Conservation (phyloP, 1,284 basidiomycete species). For the Cutaneotrichosporon cutaneum region DNA sequence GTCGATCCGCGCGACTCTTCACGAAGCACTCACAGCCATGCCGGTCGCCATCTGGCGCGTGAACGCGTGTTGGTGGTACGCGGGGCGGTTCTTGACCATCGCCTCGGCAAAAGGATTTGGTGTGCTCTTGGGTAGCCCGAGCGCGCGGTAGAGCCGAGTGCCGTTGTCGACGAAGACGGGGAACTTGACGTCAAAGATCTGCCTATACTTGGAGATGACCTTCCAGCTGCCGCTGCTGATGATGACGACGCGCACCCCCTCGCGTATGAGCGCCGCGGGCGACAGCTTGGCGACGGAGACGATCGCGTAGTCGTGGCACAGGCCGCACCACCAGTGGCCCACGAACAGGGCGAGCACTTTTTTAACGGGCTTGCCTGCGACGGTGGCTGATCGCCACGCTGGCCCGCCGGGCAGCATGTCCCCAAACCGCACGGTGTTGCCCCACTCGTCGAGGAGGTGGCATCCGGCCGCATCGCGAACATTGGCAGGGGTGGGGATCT, state of each 20-base stretch:
- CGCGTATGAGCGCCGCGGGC: slow-evolving; percentile 37
- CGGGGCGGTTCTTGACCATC: slow-evolving; percentile 10
- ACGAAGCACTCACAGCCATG: slow-evolving; percentile 4
- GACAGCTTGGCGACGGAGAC: slow-evolving; percentile 45
- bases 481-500: not conserved
- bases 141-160: slow-evolving; percentile 42
- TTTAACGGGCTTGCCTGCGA: not conserved
- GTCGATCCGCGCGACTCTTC: too few relatives aligned
- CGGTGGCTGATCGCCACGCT: not conserved
- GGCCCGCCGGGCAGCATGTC: slow-evolving; percentile 6
- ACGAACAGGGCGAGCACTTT: slow-evolving; percentile 48
- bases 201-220: slow-evolving; percentile 48
- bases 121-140: slow-evolving; percentile 35
- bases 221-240: slow-evolving; percentile 51
- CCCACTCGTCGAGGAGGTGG: slow-evolving; percentile 9
- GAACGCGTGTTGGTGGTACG: slow-evolving; percentile 15
- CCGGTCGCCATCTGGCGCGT: slow-evolving; percentile 14
- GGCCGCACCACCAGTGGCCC: slow-evolving; percentile 51
- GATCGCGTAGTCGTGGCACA: slow-evolving; percentile 51
- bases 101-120: slow-evolving; percentile 18
- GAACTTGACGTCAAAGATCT: slow-evolving; percentile 49
- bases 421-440: slow-evolving; percentile 1
- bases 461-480: slow-evolving; percentile 4
- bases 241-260: slow-evolving; percentile 44
- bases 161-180: slow-evolving; percentile 50